Evolutionary conservation across 2,329 filamentous ascomycete species (phyloP), one percentile per base, ranked within the genome.

Genomic region (Colletotrichum spaethianum): DNA sequence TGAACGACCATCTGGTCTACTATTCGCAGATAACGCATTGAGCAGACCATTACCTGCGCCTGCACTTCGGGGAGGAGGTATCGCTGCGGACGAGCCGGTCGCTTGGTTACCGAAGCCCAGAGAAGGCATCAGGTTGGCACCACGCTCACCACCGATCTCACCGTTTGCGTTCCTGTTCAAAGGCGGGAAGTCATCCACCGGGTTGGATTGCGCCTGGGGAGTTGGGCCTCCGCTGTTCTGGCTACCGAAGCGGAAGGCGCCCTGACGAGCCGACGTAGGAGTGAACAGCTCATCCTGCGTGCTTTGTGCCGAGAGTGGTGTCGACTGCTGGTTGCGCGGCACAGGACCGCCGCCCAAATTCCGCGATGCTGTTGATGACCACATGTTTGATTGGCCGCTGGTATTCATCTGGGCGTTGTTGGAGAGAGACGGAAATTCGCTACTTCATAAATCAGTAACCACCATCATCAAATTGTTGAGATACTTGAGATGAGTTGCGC

Each of bases 381-480:
- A 91, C 81, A 91, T 84, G 6, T 87, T 87, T 18, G 85, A 81
- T 73, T 86, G 86, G 56, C 79, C 86, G 8, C 85, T 79, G 70
- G 80, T 87, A 36, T 86, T 82, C 53, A 90, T 80, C 76, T 89
- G 88, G 55, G 88, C 83, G 74, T 88, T 91, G 76, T 89, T 91
- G 63, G 90, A 91, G 75, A 93, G 81, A 28, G 90, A 91, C 11
- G 91, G 91, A 66, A 93, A 93, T 78, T 93, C 90, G 73, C 90
- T 93, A 73, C 60, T 63, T 72, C 36, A 73, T 44, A 67, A 67
- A 65, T 82, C 62, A 82, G 81, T 64, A 63, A 23, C 48, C 36
- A 14, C 31, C 33, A 18, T 23, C 52, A 26, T 23, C 20, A 9
- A 16, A 23, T 16, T 31, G 6, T 26, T 31, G 31, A 56, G 44